phyloP scores from a whole-genome alignment of 108 stramenopile species.

The Discostella stelligeroides region DNA sequence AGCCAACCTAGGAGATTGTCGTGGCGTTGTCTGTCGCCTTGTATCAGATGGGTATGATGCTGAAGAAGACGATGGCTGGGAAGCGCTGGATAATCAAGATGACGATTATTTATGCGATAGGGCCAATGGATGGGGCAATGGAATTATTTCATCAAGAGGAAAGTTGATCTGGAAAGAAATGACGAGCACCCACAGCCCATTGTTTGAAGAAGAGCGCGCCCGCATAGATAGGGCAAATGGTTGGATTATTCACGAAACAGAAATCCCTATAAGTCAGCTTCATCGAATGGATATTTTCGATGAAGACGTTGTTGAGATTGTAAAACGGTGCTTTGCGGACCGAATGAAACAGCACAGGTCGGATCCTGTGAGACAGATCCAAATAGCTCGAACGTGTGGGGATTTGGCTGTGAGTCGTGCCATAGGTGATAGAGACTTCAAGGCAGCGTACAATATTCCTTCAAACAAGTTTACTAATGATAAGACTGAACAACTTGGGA shows the following conservation, averaged over 20 bases:
- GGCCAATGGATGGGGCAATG: slow-evolving; percentile 19
- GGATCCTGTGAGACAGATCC: slow-evolving; percentile 69
- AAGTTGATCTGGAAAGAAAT: slow-evolving; percentile 71
- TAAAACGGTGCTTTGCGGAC: slow-evolving; percentile 69
- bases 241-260: slow-evolving; percentile 77
- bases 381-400: slow-evolving; percentile 80
- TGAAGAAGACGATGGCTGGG: slow-evolving; percentile 29
- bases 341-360: slow-evolving; percentile 59
- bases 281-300: slow-evolving; percentile 75
- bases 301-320: slow-evolving; percentile 75
- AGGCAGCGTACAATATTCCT: slow-evolving; percentile 67
- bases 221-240: slow-evolving; percentile 81
- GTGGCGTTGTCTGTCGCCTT: slow-evolving; percentile 68
- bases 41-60: slow-evolving; percentile 22
- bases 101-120: slow-evolving; percentile 33
- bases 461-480: not conserved
- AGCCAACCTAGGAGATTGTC: slow-evolving; percentile 79
- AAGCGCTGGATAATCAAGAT: slow-evolving; percentile 26
- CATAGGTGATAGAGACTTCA: slow-evolving; percentile 85
- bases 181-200: slow-evolving; percentile 66
- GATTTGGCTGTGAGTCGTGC: slow-evolving; percentile 86
- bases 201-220: slow-evolving; percentile 55
- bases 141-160: slow-evolving; percentile 10
- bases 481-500: no score
- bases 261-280: slow-evolving; percentile 69